Base-by-base conservation (phyloP, 2,329 filamentous ascomycete species). In the Trichoderma breve region DNA sequence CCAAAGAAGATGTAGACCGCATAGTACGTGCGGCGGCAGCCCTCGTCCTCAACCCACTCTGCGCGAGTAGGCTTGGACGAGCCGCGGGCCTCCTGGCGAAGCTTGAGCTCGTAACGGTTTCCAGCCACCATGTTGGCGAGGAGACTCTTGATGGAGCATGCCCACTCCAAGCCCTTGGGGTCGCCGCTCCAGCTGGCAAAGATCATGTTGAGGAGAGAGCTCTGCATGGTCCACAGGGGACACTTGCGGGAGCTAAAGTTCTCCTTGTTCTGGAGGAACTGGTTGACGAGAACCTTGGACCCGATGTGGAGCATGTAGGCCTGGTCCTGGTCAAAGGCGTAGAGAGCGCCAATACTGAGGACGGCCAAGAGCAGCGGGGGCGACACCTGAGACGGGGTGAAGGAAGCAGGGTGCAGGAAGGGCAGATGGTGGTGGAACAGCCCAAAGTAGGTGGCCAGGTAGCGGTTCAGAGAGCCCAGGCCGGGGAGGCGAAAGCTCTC, bases 1-100 rank as follows among this genome's bases (percentile, higher is more conserved):
- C 96, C 96, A 79, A 98, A 98, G 88, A 98, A 98, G 82, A 98
- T 97, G 85, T 98, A 99, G 73, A 98, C 96, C 1, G 96, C 95
- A 78, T 97, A 99, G 84, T 98, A 99, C 1, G 96, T 98, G 73
- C 96, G 93, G 73, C 95, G 91, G 81, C 96, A 98, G 65, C 95
- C 94, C 83, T 99, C 96, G 79, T 99, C 96, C 78, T 97, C 94
- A 58, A 98, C 91, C 96, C 96, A 99, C 80, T 98, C 94, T 18
- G 92, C 88, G 71, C 95, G 93, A 51, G 89, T 93, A 1, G 95
- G 94, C 73, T 88, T 87, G 32, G 89, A 86, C 58, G 89, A 91
- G 77, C 93, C 92, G 71, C 96, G 93, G 73, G 92, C 94, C 79
- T 98, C 95, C 70, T 93, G 93, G 21, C 96, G 93, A 73, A 97